Percentiles rank a stretch among this genome's conserved stretches.
Conservation (phyloP, 257 asterid species). For the Cynanchum wilfordii region DNA sequence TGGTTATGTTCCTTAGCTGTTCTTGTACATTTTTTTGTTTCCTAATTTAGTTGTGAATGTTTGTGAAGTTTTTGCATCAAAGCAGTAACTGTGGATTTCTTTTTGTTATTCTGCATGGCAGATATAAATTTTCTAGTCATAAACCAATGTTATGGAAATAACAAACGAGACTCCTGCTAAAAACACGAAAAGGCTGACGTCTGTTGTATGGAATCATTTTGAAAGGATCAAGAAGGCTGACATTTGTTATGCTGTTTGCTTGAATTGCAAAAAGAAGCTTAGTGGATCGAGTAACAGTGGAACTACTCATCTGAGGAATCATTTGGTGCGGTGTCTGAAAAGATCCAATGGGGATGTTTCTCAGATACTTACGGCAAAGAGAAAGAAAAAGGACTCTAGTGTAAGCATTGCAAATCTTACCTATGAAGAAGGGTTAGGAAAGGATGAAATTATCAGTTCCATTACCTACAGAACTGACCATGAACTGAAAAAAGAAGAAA, state of each 20-base stretch:
- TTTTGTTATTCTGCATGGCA: conserved; percentile 30
- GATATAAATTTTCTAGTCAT: conserved; percentile 24
- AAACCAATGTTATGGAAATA: conserved; percentile 52
- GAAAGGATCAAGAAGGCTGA: conserved; percentile 89
- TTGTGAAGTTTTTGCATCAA: not conserved
- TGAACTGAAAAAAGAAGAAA: conserved; percentile 31
- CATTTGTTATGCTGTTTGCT: conserved; percentile 68
- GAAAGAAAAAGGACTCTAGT: conserved; percentile 62
- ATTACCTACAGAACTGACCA: conserved; percentile 43
- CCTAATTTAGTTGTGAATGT: not conserved
- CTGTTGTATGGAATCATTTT: conserved; percentile 92
- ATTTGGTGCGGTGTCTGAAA: conserved; percentile 78
- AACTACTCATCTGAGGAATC: conserved; percentile 89
- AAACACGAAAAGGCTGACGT: conserved; percentile 78
- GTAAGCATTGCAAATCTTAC: conserved; percentile 39
- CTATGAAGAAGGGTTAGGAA: conserved; percentile 37
- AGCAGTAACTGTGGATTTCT: conserved; percentile 8
- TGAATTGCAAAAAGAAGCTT: conserved; percentile 82
- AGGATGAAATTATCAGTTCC: conserved; percentile 48
- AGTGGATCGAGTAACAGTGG: conserved; percentile 97
- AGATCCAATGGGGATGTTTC: conserved; percentile 62
- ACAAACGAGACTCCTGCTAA: conserved; percentile 66
- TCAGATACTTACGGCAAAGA: conserved; percentile 47
- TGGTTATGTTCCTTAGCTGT: not conserved
- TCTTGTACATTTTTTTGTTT: not conserved